Base-by-base conservation (phyloP, 164 flowering plant species). In the Vitis labrusca region DNA sequence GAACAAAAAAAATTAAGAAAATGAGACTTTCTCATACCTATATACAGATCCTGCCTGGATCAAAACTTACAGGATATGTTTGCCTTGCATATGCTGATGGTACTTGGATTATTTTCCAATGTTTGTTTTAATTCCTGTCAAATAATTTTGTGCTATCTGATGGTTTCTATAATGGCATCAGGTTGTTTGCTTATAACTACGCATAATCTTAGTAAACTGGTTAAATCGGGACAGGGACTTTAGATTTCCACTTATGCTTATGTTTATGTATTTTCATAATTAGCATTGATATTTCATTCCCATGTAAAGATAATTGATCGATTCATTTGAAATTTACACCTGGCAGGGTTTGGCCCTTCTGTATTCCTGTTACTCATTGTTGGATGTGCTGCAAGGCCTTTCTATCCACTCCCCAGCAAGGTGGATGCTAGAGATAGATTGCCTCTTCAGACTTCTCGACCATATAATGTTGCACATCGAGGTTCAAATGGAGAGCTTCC, bases 401-500 rank as follows among this genome's bases (percentile, higher is more conserved):
- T 85, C 23, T 85, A 80, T 75, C 87, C 92, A 23, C 89, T 88
- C 17, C 91, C 91, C 5, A 83, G 89, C 71, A 85, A 86, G 77
- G 29, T 64, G 9, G 63, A 51, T 50, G 68, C 65, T 51, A 72
- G 69, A 15, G 15, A 56, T 67, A 90, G 63, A 70, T 74, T 66
- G 70, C 91, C 92, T 51, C 64, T 90, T 5, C 89, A 90, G 74
- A 90, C 91, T 58, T 86, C 71, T 55, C 90, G 91, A 5, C 86
- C 92, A 13, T 88, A 77, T 71, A 90, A 90, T 68, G 49, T 90
- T 54, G 94, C 94, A 2, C 94, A 88, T 67, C 81, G 94, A 64
- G 91, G 94, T 61, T 85, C 94, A 23, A 88, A 86, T 80, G 94
- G 92, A 69, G 94, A 86, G 79, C 7, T 90, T 55, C 92, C 92